These are phyloP conservation scores for Tremella fuciformis DNA, from an alignment of 768 basidiomycete species.

Conservation along the genomic window DNA sequence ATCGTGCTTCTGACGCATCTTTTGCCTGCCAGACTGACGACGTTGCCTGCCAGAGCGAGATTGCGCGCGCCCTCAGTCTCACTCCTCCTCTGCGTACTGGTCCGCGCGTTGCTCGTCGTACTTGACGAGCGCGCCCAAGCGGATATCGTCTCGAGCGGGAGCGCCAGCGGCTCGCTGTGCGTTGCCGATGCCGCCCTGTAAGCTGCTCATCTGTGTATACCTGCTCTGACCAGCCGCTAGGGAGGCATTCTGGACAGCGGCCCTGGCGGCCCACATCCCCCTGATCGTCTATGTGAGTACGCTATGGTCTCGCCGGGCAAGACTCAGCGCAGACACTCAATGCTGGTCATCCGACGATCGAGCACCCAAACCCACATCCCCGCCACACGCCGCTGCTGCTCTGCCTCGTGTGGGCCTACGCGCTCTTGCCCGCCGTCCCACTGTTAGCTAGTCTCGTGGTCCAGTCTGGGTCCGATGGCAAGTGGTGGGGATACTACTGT, in stretches of 20 bases:
- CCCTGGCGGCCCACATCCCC: neutral
- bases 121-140: neutral
- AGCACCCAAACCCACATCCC: conserved; percentile 1
- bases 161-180: neutral
- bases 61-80: neutral
- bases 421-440: neutral
- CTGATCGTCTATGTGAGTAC: neutral
- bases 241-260: neutral
- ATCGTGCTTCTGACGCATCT: neutral
- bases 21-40: neutral
- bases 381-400: neutral
- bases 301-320: neutral
- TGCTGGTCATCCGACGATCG: conserved; percentile 2
- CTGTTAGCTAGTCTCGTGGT: neutral
- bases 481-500: conserved; percentile 6
- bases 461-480: neutral
- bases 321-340: neutral
- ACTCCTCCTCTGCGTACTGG: neutral
- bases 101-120: neutral
- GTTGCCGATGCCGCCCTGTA: conserved; percentile 1
- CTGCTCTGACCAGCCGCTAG: neutral
- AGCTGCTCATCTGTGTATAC: neutral
- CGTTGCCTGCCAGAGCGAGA: neutral
- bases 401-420: neutral
- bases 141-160: neutral